Conservation (phyloP, 345 rosid species). For the Boechera retrofracta region DNA sequence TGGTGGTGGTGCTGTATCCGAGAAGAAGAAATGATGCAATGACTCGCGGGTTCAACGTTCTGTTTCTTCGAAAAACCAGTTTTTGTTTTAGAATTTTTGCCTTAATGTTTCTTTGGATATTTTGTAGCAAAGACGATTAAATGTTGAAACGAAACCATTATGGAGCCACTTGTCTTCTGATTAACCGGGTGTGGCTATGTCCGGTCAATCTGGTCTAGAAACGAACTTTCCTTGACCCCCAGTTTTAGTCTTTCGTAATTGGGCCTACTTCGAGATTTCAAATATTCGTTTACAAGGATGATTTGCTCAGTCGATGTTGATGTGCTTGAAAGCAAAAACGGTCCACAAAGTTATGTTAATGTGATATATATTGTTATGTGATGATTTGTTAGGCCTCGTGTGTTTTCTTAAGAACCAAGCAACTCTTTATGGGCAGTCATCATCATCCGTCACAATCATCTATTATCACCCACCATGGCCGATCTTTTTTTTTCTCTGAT, state of each 20-base stretch:
- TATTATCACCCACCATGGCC: constrained; percentile 36
- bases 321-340: constrained; percentile 25
- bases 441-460: constrained; percentile 40
- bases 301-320: constrained; percentile 29
- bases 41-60: not conserved
- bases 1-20: constrained; percentile 58
- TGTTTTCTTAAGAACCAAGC: constrained; percentile 50
- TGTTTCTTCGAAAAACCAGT: not conserved
- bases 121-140: constrained; percentile 23
- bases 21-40: constrained; percentile 62
- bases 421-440: constrained; percentile 42
- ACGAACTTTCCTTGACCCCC: not conserved
- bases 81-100: not conserved
- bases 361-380: not conserved
- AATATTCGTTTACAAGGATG: constrained; percentile 23
- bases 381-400: constrained; percentile 33
- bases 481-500: not conserved
- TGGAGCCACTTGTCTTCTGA: constrained; percentile 6
- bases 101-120: constrained; percentile 6
- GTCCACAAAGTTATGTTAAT: constrained; percentile 25
- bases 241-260: not conserved
- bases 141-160: not conserved
- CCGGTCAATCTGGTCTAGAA: not conserved
- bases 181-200: not conserved
- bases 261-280: constrained; percentile 30